A percentile compares a stretch with the other conserved stretches of the same genome.
These are phyloP conservation scores for Corynespora cassiicola DNA, from an alignment of 2,329 filamentous ascomycete genomes.

Conservation along the genomic window DNA sequence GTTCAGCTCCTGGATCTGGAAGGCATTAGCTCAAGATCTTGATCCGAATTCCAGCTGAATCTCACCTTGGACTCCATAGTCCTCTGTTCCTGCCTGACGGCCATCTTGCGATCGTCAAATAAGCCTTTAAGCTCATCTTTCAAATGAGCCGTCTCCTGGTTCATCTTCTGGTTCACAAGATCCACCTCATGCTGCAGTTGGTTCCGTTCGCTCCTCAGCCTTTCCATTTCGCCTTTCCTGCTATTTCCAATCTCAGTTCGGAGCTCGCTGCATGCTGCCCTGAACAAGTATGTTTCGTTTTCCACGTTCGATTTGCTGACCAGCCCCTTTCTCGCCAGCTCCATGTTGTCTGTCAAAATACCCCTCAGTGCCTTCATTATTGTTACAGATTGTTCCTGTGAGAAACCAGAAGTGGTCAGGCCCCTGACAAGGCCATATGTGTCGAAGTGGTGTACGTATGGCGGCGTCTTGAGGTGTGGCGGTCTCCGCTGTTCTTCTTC, in stretches of 20 bases:
- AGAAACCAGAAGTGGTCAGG: conserved; percentile 75
- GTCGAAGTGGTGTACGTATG: conserved; percentile 96
- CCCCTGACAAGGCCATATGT: conserved; percentile 87
- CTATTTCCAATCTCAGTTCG: conserved; percentile 84
- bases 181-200: conserved; percentile 95
- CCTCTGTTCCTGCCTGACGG: conserved; percentile 85
- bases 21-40: not conserved
- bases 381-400: conserved; percentile 75
- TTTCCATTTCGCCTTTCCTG: conserved; percentile 77
- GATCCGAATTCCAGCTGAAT: not conserved
- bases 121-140: conserved; percentile 94
- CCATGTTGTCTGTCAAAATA: conserved; percentile 78
- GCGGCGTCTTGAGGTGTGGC: conserved; percentile 74
- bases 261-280: conserved; percentile 90
- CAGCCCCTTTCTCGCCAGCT: conserved; percentile 78
- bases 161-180: conserved; percentile 82
- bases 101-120: conserved; percentile 96
- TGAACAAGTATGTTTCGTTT: conserved; percentile 93
- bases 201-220: conserved; percentile 81
- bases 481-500: conserved; percentile 56
- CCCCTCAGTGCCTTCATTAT: conserved; percentile 91
- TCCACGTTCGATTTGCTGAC: conserved; percentile 93
- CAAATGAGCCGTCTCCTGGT: conserved; percentile 79
- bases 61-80: conserved; percentile 77
- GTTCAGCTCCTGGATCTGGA: conserved; percentile 86